Evolutionary conservation across 768 basidiomycete species (phyloP), one percentile per base, ranked within the genome.

Genomic region (Boletus barrowsii): DNA sequence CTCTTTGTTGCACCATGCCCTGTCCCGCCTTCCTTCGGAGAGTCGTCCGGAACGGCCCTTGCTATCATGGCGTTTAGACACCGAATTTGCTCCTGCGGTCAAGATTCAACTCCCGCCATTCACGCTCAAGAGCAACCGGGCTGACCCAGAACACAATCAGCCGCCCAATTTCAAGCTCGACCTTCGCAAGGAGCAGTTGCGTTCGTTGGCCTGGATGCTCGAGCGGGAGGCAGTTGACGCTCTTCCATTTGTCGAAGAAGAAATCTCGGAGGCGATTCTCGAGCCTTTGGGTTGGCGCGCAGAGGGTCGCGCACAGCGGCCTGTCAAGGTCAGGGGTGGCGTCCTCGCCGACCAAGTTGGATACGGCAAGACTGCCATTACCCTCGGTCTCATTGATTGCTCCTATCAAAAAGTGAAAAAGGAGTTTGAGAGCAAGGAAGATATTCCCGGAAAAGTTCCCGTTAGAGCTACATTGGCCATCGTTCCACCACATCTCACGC

Each of bases 311-410:
- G 93, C 90, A 4, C 84, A 89, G 60, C 74, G 93, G 33, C 82
- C 87, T 1, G 79, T 91, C 48, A 79, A 72, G 55, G 73, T 97
- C 40, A 80, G 90, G 51, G 94, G 95, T 17, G 94, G 95, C 11
- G 94, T 97, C 45, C 82, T 97, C 42, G 94, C 94, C 13, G 95
- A 98, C 63, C 88, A 95, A 73, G 95, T 98, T 56, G 95, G 95
- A 47, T 98, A 98, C 65, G 95, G 95, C 17, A 98, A 98, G 74
- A 98, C 95, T 0, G 94, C 93, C 20, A 95, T 97, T 59, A 93
- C 92, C 3, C 79, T 98, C 29, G 94, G 88, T 18, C 79, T 98
- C 55, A 87, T 97, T 57, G 89, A 93, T 63, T 86, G 86, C 64
- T 77, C 84, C 20, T 72, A 75, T 18, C 78, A 82, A 59, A 71